Conservation (phyloP, 2,329 filamentous ascomycete species). For the Chaetomium olivaceum region DNA sequence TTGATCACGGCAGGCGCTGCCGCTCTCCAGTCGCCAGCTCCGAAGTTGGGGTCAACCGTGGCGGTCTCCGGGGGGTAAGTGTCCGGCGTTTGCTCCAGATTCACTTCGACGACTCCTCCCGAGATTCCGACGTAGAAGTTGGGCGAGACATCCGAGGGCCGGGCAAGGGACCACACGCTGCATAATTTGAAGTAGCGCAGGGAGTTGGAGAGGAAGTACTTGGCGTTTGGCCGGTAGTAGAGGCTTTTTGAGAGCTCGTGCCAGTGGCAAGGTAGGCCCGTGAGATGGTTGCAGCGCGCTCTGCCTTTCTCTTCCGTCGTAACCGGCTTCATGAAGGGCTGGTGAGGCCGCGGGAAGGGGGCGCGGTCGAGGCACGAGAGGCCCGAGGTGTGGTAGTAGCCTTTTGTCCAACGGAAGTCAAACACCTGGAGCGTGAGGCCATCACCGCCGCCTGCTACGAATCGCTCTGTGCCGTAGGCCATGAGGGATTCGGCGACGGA, state of each 20-base stretch:
- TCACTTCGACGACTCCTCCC: conserved; percentile 49
- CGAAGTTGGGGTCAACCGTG: conserved; percentile 30
- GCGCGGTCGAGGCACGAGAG: conserved; percentile 46
- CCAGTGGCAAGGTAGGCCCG: conserved; percentile 47
- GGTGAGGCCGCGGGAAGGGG: conserved; percentile 42
- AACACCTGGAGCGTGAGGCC: conserved; percentile 51
- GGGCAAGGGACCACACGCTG: conserved; percentile 50
- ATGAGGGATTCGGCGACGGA: conserved; percentile 50
- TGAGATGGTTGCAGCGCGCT: conserved; percentile 40
- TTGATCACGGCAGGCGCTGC: conserved; percentile 4
- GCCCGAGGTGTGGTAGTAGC: conserved; percentile 51
- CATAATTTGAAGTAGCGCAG: conserved; percentile 27
- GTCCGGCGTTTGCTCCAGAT: conserved; percentile 33
- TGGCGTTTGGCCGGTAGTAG: conserved; percentile 53
- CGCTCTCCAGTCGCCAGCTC: conserved; percentile 25
- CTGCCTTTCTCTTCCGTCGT: conserved; percentile 14
- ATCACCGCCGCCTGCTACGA: conserved; percentile 51
- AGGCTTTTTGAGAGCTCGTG: conserved; percentile 47
- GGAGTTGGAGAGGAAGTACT: conserved; percentile 45
- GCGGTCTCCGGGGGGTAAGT: conserved; percentile 5
- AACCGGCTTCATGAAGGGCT: conserved; percentile 35
- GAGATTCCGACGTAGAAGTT: conserved; percentile 54
- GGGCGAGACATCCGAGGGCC: conserved; percentile 48
- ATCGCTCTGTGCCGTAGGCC: conserved; percentile 52
- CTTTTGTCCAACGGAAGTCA: conserved; percentile 53